Percentiles rank a stretch among this genome's conserved stretches.
Conservation (phyloP, 148 eudicot genomes). For the Polygonum maritimum region DNA sequence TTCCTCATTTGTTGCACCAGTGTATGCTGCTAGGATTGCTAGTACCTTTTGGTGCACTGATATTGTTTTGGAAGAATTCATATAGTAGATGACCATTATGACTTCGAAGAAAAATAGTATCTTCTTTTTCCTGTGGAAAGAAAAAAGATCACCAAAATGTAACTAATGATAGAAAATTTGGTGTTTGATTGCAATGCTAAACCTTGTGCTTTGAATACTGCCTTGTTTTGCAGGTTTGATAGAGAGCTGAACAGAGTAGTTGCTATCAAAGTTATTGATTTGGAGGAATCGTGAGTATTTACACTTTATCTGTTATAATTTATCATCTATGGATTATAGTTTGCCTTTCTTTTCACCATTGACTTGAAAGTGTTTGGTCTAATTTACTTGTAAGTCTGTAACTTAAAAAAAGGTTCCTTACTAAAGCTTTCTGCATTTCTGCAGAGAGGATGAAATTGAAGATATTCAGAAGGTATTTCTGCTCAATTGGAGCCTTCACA, state of each 20-base stretch:
- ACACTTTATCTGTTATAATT: not conserved
- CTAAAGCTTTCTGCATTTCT: slow-evolving; percentile 12
- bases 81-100: not conserved
- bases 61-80: not conserved
- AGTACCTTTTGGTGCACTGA: not conserved
- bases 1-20: not conserved
- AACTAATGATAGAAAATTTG: not conserved
- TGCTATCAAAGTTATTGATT: slow-evolving; percentile 89
- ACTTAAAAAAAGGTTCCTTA: not conserved
- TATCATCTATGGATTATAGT: not conserved
- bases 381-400: not conserved
- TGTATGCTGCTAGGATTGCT: not conserved
- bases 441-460: slow-evolving; percentile 96
- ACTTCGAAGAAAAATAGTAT: not conserved
- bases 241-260: slow-evolving; percentile 85
- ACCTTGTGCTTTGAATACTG: not conserved
- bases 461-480: slow-evolving; percentile 82
- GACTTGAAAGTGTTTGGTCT: not conserved
- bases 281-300: slow-evolving; percentile 91
- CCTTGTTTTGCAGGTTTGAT: slow-evolving; percentile 63
- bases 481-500: slow-evolving; percentile 5
- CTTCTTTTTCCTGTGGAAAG: no score
- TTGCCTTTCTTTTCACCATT: not conserved
- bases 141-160: not conserved
- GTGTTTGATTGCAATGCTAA: not conserved